phyloP scores from a whole-genome alignment of 495 filamentous ascomycete species.

The Neurospora sp. region DNA sequence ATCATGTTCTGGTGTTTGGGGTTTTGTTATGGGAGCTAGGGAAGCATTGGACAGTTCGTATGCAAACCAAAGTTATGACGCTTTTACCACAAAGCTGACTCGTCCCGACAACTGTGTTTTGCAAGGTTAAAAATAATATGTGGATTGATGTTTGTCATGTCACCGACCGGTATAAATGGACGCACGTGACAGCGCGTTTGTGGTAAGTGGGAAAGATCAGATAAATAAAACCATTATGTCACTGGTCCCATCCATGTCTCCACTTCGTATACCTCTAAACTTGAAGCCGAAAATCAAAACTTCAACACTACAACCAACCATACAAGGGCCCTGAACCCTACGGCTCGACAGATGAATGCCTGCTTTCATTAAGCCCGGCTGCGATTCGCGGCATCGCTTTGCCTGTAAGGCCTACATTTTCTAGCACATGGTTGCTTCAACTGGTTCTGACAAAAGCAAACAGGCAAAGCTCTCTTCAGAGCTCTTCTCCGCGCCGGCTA shows the following conservation, averaged over 20 bases:
- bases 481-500: conserved; percentile 54
- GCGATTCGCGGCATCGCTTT: conserved; percentile 47
- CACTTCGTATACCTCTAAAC: not conserved
- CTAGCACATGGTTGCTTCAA: not conserved
- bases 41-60: not conserved
- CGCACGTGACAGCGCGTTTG: not conserved
- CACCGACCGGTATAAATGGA: not conserved
- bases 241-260: not conserved
- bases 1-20: not conserved
- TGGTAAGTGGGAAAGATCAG: not conserved
- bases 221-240: not conserved
- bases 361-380: conserved; percentile 33
- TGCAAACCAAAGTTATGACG: not conserved
- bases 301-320: not conserved
- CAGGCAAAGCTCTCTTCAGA: conserved; percentile 65
- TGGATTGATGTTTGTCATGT: not conserved
- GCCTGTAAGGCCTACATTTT: conserved; percentile 44
- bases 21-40: not conserved
- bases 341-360: conserved; percentile 24
- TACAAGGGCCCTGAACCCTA: not conserved
- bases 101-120: not conserved
- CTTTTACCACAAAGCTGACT: not conserved
- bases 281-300: not conserved
- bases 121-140: too few relatives aligned
- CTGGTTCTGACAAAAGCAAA: not conserved